Percentiles rank a stretch among this genome's conserved stretches.
Evolutionary conservation across 306 rosid species (phyloP).

Genomic region (Alnus rubra): DNA sequence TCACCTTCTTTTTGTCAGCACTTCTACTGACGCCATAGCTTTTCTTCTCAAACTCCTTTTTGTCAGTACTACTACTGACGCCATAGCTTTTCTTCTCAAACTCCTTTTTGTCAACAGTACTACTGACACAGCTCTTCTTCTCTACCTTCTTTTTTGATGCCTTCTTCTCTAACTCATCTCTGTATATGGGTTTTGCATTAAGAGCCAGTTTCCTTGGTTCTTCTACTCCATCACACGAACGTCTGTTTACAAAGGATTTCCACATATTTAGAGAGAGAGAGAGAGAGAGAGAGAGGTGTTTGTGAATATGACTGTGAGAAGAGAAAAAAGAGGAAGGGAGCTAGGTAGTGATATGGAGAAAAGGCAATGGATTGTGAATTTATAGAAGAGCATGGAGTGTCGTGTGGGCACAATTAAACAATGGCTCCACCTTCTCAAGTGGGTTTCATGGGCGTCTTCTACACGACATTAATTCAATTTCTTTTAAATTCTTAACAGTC

Average conservation of each 20-base stretch:
- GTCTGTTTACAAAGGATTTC: slow-evolving; percentile 13
- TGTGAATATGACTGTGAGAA: neutral
- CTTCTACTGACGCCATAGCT: neutral
- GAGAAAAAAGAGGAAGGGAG: neutral
- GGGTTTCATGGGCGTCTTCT: neutral
- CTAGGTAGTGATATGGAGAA: too few relatives aligned
- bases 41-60: neutral
- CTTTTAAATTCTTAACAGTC: neutral
- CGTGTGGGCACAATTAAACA: neutral
- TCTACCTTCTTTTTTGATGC: slow-evolving; percentile 19
- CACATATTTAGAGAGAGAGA: slow-evolving; percentile 25
- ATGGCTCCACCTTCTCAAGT: too few relatives aligned
- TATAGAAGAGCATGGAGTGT: neutral
- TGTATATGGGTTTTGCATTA: slow-evolving; percentile 28
- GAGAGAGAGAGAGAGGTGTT: neutral
- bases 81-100: slow-evolving; percentile 1
- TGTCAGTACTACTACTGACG: too few relatives aligned
- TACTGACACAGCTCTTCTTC: neutral
- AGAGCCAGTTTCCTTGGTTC: slow-evolving; percentile 12
- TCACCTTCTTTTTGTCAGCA: slow-evolving; percentile 17
- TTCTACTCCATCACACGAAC: slow-evolving; percentile 7
- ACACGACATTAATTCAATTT: neutral
- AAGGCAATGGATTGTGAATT: too few relatives aligned
- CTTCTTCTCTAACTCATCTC: slow-evolving; percentile 49
- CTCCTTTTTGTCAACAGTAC: neutral